Evolutionary conservation across 2,329 filamentous ascomycete genomes (phyloP).

Genomic region (Cercospora brassicicola): DNA sequence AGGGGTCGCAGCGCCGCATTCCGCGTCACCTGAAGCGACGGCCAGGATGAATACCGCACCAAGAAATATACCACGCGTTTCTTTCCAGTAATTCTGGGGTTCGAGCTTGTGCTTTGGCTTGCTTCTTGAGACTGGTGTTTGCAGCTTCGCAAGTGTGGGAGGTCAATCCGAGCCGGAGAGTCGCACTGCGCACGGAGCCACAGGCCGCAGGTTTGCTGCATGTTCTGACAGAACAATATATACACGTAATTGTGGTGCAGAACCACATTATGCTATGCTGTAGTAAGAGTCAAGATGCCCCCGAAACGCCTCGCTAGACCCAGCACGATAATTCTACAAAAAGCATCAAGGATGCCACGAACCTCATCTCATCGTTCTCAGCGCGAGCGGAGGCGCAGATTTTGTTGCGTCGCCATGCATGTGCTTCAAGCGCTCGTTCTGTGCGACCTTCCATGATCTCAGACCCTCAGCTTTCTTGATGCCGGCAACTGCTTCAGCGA

Average conservation of each 20-base stretch:
- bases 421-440: constrained; percentile 26
- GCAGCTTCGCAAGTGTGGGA: background rate
- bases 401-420: constrained; percentile 4
- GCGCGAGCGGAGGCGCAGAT: constrained; percentile 1
- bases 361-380: constrained; percentile 6
- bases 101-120: background rate
- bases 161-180: background rate
- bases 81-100: background rate
- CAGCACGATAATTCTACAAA: constrained; percentile 7
- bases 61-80: background rate
- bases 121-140: background rate
- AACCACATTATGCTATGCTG: background rate
- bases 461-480: constrained; percentile 33
- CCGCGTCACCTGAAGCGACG: background rate
- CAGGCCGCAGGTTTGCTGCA: background rate
- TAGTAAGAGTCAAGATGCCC: constrained; percentile 6
- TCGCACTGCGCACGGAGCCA: background rate
- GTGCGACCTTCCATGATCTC: constrained; percentile 30
- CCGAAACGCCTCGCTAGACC: constrained; percentile 16
- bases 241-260: background rate
- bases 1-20: background rate
- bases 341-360: background rate
- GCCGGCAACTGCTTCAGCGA: constrained; percentile 33
- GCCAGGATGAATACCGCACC: background rate
- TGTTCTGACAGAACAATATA: background rate